Evolutionary conservation across 768 basidiomycete species (phyloP).

Genomic region (Mycena alexandri): DNA sequence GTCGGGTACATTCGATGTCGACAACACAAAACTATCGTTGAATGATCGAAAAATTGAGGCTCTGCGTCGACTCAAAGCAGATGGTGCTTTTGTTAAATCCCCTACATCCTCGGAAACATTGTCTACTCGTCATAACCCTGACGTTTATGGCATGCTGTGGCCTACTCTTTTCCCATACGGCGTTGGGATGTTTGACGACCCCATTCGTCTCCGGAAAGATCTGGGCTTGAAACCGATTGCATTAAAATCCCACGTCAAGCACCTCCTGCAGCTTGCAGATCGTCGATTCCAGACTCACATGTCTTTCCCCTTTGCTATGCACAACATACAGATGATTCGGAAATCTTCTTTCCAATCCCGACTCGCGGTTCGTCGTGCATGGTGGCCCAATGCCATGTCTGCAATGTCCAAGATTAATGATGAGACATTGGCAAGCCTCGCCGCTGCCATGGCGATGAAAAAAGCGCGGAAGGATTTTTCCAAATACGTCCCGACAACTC

Average conservation of each 20-base stretch:
- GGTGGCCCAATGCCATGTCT: slow-evolving; percentile 7
- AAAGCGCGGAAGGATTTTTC: slow-evolving; percentile 21
- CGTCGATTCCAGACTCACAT: slow-evolving; percentile 31
- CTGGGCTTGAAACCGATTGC: slow-evolving; percentile 1
- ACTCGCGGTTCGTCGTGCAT: slow-evolving; percentile 9
- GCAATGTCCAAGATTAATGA: slow-evolving; percentile 21
- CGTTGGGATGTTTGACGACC: slow-evolving; percentile 32
- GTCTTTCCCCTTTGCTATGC: slow-evolving; percentile 28
- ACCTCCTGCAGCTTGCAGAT: slow-evolving; percentile 16
- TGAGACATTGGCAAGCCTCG: slow-evolving; percentile 1
- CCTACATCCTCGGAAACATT: background rate
- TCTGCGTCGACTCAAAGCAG: background rate
- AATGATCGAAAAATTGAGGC: background rate
- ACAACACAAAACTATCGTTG: background rate
- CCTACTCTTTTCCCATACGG: slow-evolving; percentile 27
- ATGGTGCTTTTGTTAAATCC: background rate
- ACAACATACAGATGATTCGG: slow-evolving; percentile 29
- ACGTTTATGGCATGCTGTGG: slow-evolving; percentile 35
- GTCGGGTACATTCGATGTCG: background rate
- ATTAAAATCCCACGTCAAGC: slow-evolving; percentile 6
- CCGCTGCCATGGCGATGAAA: background rate
- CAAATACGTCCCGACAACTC: slow-evolving; percentile 3
- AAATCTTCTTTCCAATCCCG: slow-evolving; percentile 22
- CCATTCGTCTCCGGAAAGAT: background rate
- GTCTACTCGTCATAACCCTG: slow-evolving; percentile 32